phyloP scores from a whole-genome alignment of 2,329 filamentous ascomycete species.

The Aspergillus chevalieri region DNA sequence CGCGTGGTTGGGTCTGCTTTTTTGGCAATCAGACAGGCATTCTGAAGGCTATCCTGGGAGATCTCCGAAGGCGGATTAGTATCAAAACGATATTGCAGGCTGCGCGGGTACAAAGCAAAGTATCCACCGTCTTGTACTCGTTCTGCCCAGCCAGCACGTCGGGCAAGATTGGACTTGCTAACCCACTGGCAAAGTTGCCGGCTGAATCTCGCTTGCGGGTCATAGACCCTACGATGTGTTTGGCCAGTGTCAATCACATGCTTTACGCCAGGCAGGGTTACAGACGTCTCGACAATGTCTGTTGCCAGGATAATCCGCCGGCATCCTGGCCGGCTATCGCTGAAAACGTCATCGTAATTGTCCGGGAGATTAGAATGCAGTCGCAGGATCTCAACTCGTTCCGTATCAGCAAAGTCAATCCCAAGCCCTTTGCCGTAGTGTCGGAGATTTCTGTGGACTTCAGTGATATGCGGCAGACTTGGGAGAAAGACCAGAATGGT shows the following conservation, averaged over 20 bases:
- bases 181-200: constrained; percentile 41
- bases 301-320: constrained; percentile 48
- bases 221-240: constrained; percentile 33
- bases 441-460: constrained; percentile 25
- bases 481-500: constrained; percentile 47
- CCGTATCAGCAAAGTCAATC: constrained; percentile 36
- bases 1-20: constrained; percentile 31
- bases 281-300: constrained; percentile 47
- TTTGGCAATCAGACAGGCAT: constrained; percentile 41
- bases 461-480: constrained; percentile 36
- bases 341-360: constrained; percentile 40
- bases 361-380: constrained; percentile 44
- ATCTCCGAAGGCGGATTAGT: constrained; percentile 35
- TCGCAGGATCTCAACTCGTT: constrained; percentile 39
- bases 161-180: constrained; percentile 43
- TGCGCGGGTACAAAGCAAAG: constrained; percentile 42
- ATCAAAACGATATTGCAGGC: constrained; percentile 28
- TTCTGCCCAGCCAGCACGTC: constrained; percentile 47
- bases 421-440: constrained; percentile 19
- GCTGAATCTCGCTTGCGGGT: constrained; percentile 33
- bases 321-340: constrained; percentile 32
- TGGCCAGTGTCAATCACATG: constrained; percentile 48
- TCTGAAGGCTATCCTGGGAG: constrained; percentile 40
- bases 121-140: constrained; percentile 46
- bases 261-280: constrained; percentile 48